Evolutionary conservation across 176 grass and related monocot genomes (phyloP).

Genomic region (Rhynchospora breviuscula): DNA sequence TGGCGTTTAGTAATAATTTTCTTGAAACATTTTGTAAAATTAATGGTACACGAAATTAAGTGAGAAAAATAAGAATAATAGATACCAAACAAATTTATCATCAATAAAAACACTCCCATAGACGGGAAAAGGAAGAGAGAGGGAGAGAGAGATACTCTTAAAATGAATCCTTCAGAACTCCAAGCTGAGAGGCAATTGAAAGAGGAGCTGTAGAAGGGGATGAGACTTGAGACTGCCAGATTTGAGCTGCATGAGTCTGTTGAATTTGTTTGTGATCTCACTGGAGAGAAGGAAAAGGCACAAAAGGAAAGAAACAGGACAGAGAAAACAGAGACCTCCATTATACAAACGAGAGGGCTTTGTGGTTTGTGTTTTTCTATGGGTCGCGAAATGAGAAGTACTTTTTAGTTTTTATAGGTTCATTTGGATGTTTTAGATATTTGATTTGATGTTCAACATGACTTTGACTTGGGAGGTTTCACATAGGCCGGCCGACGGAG

Average conservation of each 20-base stretch:
- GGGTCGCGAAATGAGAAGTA: not conserved
- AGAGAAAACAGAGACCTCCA: constrained; percentile 14
- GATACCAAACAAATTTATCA: not conserved
- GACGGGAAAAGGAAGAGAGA: not conserved
- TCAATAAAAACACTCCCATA: not conserved
- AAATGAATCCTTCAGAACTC: constrained; percentile 64
- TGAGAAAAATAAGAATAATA: not conserved
- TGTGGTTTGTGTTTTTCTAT: not conserved
- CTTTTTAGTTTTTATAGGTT: not conserved
- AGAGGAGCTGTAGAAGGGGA: constrained; percentile 62
- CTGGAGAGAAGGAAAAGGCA: constrained; percentile 27
- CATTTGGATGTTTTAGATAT: not conserved
- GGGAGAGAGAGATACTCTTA: constrained; percentile 39
- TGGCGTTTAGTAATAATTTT: not conserved
- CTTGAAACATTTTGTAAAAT: no score
- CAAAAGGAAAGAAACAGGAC: constrained; percentile 41
- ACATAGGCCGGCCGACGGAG: no score
- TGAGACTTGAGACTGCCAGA: constrained; percentile 36
- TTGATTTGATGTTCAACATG: not conserved
- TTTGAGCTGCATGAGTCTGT: constrained; percentile 55
- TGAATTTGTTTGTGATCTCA: constrained; percentile 39
- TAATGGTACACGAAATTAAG: not conserved
- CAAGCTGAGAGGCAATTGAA: constrained; percentile 60
- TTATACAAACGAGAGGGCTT: not conserved
- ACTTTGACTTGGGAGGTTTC: not conserved